Evolutionary conservation across 2,329 filamentous ascomycete genomes (phyloP).

Genomic region (Botrytis deweyae): DNA sequence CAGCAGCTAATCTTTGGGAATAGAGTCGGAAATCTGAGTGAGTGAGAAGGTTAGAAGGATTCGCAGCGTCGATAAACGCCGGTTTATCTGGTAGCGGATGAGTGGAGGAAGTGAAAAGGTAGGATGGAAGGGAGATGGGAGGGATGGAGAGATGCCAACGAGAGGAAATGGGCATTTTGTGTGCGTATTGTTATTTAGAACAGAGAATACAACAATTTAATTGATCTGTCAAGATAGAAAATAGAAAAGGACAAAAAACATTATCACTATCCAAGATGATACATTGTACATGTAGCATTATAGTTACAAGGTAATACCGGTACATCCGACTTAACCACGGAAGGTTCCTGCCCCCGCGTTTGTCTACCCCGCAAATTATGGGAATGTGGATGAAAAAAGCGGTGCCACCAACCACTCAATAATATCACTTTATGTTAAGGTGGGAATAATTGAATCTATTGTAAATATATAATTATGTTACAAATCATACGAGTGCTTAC

Average conservation of each 20-base stretch:
- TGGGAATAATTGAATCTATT: no score
- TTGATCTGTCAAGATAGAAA: not conserved
- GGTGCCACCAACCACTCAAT: not conserved
- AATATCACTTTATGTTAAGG: not conserved
- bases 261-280: no score
- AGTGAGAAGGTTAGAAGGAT: slow-evolving; percentile 66
- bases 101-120: slow-evolving; percentile 53
- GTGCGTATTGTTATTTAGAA: not conserved
- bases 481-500: not conserved
- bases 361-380: not conserved
- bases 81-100: slow-evolving; percentile 46
- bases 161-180: slow-evolving; percentile 34
- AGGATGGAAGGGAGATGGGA: slow-evolving; percentile 52
- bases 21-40: slow-evolving; percentile 64
- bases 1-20: slow-evolving; percentile 69
- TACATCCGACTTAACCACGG: not conserved
- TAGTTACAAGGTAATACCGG: not conserved
- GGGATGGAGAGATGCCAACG: slow-evolving; percentile 32
- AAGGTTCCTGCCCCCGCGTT: not conserved
- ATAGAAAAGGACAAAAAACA: not conserved
- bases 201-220: not conserved
- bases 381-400: not conserved
- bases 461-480: no score
- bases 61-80: slow-evolving; percentile 62
- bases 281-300: not conserved